Conservation (phyloP, 2,329 filamentous ascomycete genomes). For the Blastomyces percursus region DNA sequence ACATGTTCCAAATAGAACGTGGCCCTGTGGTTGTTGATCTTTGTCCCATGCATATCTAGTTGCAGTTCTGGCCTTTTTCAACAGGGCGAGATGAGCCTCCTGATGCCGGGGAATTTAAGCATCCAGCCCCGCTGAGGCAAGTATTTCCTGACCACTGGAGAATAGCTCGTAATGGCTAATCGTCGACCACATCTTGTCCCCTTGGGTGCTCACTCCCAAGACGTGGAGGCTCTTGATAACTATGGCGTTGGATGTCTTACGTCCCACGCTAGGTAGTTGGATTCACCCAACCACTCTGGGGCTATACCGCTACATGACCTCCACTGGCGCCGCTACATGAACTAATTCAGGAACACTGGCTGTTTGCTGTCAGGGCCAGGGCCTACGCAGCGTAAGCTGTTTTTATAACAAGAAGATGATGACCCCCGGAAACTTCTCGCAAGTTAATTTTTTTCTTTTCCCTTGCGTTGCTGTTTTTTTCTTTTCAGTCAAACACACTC, state of each 20-base stretch:
- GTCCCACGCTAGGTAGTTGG: not conserved
- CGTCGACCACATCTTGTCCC: not conserved
- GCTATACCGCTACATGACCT: not conserved
- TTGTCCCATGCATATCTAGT: not conserved
- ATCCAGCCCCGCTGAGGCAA: not conserved
- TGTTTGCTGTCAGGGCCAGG: not conserved
- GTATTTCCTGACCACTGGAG: too few relatives aligned
- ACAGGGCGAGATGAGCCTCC: not conserved
- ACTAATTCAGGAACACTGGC: not conserved
- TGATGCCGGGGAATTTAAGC: not conserved
- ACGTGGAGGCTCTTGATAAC: not conserved
- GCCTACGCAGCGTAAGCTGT: not conserved
- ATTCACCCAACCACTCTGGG: not conserved
- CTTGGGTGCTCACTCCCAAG: not conserved
- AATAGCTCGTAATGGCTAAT: too few relatives aligned
- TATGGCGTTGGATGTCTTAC: not conserved
- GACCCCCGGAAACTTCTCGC: not conserved
- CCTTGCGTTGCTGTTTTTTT: not conserved
- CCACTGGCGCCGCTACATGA: not conserved
- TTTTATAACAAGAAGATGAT: not conserved
- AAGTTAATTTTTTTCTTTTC: not conserved
- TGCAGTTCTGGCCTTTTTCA: not conserved
- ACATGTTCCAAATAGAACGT: not conserved
- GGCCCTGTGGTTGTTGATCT: not conserved
- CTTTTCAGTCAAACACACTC: not conserved